Percentiles rank a stretch among this genome's conserved stretches.
Conservation (phyloP, 345 rosid species). For the Balakata baccata region DNA sequence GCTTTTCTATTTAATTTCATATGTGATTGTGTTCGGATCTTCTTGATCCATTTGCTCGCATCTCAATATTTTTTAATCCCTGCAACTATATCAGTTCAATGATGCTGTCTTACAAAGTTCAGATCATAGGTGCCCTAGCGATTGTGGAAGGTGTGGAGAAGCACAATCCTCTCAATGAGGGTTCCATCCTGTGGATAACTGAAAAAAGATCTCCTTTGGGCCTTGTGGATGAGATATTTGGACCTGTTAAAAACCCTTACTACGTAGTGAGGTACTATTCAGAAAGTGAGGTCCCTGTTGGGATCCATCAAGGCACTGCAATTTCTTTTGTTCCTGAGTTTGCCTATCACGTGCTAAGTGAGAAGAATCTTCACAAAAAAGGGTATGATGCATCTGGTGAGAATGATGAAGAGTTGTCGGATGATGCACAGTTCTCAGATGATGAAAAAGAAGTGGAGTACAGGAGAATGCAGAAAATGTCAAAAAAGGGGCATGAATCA, state of each 20-base stretch:
- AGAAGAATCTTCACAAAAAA: constrained; percentile 72
- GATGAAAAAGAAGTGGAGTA: constrained; percentile 91
- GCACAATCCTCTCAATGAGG: constrained; percentile 81
- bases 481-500: constrained; percentile 64
- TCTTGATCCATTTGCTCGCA: neutral
- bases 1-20: no score
- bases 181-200: constrained; percentile 84
- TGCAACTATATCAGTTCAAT: neutral
- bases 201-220: constrained; percentile 65
- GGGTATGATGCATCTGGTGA: constrained; percentile 97
- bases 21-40: neutral
- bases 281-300: constrained; percentile 74
- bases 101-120: constrained; percentile 14
- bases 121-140: constrained; percentile 70
- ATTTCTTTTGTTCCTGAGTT: constrained; percentile 78
- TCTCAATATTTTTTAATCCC: no score
- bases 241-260: constrained; percentile 84
- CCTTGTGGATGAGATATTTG: constrained; percentile 83
- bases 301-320: constrained; percentile 49
- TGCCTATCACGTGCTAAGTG: constrained; percentile 65
- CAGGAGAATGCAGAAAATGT: constrained; percentile 59
- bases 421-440: constrained; percentile 86
- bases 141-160: constrained; percentile 77
- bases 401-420: constrained; percentile 81
- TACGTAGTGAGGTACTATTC: constrained; percentile 88